Evolutionary conservation across 1,284 basidiomycete genomes (phyloP), one percentile per base, ranked within the genome.

Genomic region (Mycosarcoma mackinlayi): DNA sequence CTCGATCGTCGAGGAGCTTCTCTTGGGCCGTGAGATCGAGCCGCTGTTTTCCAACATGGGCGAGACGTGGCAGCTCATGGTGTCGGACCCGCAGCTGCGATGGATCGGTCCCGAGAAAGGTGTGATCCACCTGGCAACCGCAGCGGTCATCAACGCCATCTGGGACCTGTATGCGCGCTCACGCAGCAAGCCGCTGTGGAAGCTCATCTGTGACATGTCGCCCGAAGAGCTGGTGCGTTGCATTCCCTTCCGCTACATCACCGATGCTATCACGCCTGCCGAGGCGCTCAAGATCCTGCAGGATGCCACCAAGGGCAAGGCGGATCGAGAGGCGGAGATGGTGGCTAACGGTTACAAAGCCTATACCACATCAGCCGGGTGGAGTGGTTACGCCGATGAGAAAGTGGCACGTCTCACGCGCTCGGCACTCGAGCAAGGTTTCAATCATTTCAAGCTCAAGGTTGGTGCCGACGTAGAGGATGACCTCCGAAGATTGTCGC

Each of bases 291-390:
- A 86, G 27, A 88, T 96, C 85, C 87, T 97, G 67, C 91, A 89
- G 83, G 87, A 86, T 50, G 91, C 89, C 70, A 90, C 89, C 78
- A 86, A 88, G 0, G 88, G 88, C 21, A 96, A 95, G 85, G 87
- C 87, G 39, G 89, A 89, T 66, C 53, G 71, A 21, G 58, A 64
- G 28, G 63, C 61, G 6, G 62, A 76, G 53, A 68, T 76, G 70
- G 31, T 66, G 4, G 46, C 46, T 44, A 64, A 70, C 55, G 92
- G 92, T 25, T 96, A 96, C 84, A 94, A 93, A 19, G 92, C 93
- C 25, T 97, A 97, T 83, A 92, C 96, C 28, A 97, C 94, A 11
- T 92, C 91, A 13, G 93, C 92, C 24, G 94, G 94, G 48, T 80
- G 81, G 81, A 73, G 72, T 19, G 82, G 82, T 16, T 97, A 97